phyloP scores from a whole-genome alignment of 257 asterid genomes.

The Eustoma russellianum region DNA sequence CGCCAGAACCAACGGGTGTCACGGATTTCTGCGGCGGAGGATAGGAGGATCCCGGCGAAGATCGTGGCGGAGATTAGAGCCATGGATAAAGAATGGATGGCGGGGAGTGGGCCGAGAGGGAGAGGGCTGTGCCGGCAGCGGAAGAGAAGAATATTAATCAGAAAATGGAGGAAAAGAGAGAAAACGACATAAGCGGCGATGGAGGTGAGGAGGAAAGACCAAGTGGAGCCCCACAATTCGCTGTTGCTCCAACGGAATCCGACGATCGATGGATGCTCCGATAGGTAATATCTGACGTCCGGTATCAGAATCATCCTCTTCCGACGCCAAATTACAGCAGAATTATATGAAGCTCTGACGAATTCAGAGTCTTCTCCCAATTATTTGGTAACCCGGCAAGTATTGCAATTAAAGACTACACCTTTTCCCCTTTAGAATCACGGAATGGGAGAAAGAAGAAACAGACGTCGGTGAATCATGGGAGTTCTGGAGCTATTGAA shows the following conservation, averaged over 20 bases:
- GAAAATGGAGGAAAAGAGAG: conserved; percentile 40
- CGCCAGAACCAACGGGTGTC: conserved; percentile 85
- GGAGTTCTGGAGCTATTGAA: no score
- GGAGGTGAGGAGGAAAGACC: conserved; percentile 63
- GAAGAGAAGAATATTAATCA: conserved; percentile 41
- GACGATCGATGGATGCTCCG: conserved; percentile 77
- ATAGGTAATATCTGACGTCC: conserved; percentile 37
- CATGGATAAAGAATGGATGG: conserved; percentile 71
- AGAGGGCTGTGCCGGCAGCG: conserved; percentile 34
- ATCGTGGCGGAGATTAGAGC: conserved; percentile 60
- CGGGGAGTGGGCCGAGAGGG: conserved; percentile 69
- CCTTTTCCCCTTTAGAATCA: no score
- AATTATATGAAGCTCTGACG: no score
- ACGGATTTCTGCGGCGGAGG: conserved; percentile 78
- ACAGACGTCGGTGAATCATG: no score
- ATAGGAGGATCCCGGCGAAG: conserved; percentile 60
- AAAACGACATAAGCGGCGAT: conserved; percentile 44
- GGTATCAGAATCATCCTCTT: conserved; percentile 18
- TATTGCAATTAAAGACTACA: no score
- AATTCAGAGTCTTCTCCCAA: no score
- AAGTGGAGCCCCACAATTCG: conserved; percentile 72
- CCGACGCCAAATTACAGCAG: not conserved
- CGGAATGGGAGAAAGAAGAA: no score
- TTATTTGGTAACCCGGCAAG: no score
- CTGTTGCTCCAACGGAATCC: conserved; percentile 70